Conservation (phyloP, 345 rosid genomes). For the Lepidium sativum region DNA sequence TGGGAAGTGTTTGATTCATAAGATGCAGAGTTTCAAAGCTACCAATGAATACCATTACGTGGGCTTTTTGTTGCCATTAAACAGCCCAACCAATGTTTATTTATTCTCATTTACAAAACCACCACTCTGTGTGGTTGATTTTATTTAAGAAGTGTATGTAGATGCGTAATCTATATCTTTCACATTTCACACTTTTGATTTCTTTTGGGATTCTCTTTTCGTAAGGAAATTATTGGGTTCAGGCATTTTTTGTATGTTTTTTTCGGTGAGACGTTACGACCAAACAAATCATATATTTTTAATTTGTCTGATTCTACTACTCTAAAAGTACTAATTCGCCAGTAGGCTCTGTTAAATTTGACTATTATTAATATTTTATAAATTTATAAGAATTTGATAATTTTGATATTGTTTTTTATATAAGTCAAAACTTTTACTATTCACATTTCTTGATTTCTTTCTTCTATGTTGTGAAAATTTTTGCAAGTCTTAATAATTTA, state of each 20-base stretch:
- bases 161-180: not conserved
- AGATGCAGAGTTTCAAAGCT: not conserved
- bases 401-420: too few species aligned
- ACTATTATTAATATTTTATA: too few species aligned
- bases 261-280: constrained; percentile 11
- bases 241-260: constrained; percentile 10
- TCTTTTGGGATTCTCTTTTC: constrained; percentile 13
- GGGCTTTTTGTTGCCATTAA: constrained; percentile 7
- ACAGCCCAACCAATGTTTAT: not conserved
- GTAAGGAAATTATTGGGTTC: not conserved
- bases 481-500: not conserved
- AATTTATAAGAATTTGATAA: too few species aligned
- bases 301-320: too few species aligned
- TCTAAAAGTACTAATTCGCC: too few species aligned
- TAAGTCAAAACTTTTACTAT: too few species aligned
- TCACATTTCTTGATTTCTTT: not conserved
- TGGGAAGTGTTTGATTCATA: constrained; percentile 5
- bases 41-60: constrained; percentile 10
- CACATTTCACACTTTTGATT: constrained; percentile 2
- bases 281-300: not conserved
- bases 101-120: not conserved
- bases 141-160: not conserved
- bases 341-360: too few species aligned
- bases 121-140: not conserved
- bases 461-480: not conserved